Conservation (phyloP, 169 alveolate species). For the Cryptosporidium meleagridis region DNA sequence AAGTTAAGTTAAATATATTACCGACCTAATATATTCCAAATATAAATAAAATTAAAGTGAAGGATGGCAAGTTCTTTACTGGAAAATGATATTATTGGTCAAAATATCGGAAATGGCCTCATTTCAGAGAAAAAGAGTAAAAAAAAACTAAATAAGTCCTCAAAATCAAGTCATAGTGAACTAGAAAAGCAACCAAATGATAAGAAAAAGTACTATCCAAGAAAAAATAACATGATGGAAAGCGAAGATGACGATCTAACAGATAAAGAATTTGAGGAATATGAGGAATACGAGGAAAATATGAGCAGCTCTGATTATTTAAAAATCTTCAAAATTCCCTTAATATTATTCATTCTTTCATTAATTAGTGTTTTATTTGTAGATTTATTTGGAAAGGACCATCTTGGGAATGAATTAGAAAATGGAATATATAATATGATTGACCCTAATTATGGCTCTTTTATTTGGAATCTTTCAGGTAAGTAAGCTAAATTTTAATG, state of each 20-base stretch:
- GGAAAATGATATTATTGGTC: background rate
- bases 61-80: background rate
- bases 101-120: background rate
- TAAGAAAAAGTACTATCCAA: background rate
- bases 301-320: background rate
- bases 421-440: background rate
- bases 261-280: background rate
- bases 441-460: background rate
- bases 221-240: background rate
- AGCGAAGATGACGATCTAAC: slow-evolving; percentile 16
- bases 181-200: background rate
- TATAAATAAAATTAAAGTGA: too few relatives aligned
- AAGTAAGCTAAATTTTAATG: background rate
- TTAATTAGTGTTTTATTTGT: slow-evolving; percentile 24
- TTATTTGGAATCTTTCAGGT: slow-evolving; percentile 42
- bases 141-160: background rate
- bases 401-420: background rate
- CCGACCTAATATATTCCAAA: background rate
- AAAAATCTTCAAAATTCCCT: slow-evolving; percentile 25
- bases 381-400: slow-evolving; percentile 1
- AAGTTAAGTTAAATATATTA: background rate
- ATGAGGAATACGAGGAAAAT: background rate
- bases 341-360: slow-evolving; percentile 15
- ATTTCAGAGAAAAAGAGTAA: background rate
- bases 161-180: background rate